Base-by-base conservation (phyloP, 2,329 filamentous ascomycete species). In the Calonectria crousiana region DNA sequence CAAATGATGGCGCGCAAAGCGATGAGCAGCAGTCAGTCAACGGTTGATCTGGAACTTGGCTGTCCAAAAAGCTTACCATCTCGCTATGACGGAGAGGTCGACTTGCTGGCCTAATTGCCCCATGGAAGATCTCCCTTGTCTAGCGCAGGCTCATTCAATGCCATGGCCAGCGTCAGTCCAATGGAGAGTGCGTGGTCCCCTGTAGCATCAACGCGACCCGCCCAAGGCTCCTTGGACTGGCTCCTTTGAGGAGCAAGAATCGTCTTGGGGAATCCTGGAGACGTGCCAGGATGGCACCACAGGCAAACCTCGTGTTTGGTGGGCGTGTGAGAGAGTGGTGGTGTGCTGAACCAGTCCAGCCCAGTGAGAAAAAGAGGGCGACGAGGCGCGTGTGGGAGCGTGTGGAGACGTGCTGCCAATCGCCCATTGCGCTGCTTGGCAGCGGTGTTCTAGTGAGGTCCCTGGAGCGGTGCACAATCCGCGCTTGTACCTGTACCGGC, bases 121-220 rank as follows among this genome's bases (percentile, higher is more conserved):
- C 71, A 69, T 68, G 66, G 71, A 66, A 73, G 66, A 69, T 38
- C 64, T 62, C 74, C 81, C 81, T 76, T 78, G 79, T 78, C 78
- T 82, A 83, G 82, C 81, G 81, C 75, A 78, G 74, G 73, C 72
- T 76, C 73, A 79, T 68, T 81, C 79, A 81, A 83, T 83, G 80
- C 79, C 77, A 81, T 75, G 71, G 72, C 69, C 60, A 78, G 67
- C 64, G 67, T 71, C 70, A 44, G 76, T 69, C 82, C 82, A 84
- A 84, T 84, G 76, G 78, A 49, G 70, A 69, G 56, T 66, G 73
- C 64, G 67, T 36, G 64, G 56, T 36, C 72, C 66, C 77, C 75
- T 77, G 71, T 77, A 72, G 75, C 75, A 80, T 81, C 79, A 78
- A 82, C 80, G 76, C 69, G 81, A 82, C 80, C 77, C 78, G 77